A percentile compares a stretch with the other conserved stretches of the same genome.
Conservation (phyloP, 1,139 yeast species). For the Candida sojae region DNA sequence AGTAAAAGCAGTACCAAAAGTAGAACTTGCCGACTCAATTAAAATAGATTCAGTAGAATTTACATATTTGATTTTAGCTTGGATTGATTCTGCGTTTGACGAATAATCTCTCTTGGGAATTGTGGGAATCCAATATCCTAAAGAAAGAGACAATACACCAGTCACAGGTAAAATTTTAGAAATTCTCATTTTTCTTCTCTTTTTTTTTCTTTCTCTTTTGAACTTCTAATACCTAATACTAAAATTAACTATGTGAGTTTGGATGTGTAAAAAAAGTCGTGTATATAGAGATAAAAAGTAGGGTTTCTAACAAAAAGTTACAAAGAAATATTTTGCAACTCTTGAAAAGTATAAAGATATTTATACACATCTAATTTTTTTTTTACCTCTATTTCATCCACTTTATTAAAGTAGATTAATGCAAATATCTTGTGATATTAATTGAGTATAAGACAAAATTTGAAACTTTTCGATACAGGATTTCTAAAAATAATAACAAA, state of each 20-base stretch:
- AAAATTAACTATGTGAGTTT: constrained; percentile 1
- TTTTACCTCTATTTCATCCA: too few species aligned
- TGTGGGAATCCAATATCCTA: constrained; percentile 4
- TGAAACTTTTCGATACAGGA: background rate
- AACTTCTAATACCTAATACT: background rate
- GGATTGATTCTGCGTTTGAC: background rate
- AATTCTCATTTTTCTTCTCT: constrained; percentile 2
- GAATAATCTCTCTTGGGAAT: background rate
- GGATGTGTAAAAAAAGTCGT: constrained; percentile 1
- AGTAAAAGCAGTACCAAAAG: background rate
- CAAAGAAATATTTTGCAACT: too few species aligned
- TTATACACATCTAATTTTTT: background rate
- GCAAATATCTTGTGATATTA: background rate
- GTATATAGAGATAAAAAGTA: background rate
- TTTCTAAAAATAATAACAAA: constrained; percentile 2
- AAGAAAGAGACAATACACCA: constrained; percentile 1
- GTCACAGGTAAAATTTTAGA: constrained; percentile 3
- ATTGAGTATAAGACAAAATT: background rate
- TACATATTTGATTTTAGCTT: background rate
- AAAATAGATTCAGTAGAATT: background rate
- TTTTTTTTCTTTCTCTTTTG: background rate
- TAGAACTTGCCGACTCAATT: background rate
- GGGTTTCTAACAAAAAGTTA: background rate
- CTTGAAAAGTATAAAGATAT: background rate
- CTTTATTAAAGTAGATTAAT: background rate